These are phyloP conservation scores for Sugiyamaella pinicola DNA, from an alignment of 1,139 yeast genomes.

Conservation along the genomic window DNA sequence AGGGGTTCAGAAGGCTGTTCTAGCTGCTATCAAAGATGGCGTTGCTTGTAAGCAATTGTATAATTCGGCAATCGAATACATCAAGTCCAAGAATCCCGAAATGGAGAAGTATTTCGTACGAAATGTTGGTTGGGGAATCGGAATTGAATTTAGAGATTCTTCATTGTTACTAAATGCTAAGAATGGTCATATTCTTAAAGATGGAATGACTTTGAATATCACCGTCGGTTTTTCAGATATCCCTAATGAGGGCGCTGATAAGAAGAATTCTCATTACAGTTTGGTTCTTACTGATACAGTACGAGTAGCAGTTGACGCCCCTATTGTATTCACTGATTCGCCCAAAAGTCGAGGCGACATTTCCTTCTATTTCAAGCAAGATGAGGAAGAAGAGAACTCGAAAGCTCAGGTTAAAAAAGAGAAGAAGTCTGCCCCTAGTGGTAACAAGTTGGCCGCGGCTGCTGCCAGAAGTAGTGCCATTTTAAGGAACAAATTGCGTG, in stretches of 20 bases:
- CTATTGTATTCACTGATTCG: slow-evolving; percentile 70
- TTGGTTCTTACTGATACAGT: slow-evolving; percentile 83
- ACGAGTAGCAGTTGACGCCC: slow-evolving; percentile 63
- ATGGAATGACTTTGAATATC: slow-evolving; percentile 75
- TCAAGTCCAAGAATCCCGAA: slow-evolving; percentile 60
- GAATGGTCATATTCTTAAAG: slow-evolving; percentile 66
- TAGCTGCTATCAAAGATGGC: slow-evolving; percentile 66
- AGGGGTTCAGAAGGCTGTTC: slow-evolving; percentile 57
- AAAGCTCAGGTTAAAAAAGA: slow-evolving; percentile 30
- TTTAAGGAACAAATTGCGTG: slow-evolving; percentile 76
- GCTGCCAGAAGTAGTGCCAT: slow-evolving; percentile 43
- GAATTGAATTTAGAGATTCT: slow-evolving; percentile 88
- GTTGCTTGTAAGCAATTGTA: slow-evolving; percentile 66
- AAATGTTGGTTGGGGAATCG: slow-evolving; percentile 87
- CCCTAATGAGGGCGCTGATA: slow-evolving; percentile 47
- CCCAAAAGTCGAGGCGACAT: slow-evolving; percentile 73
- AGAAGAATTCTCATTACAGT: slow-evolving; percentile 58
- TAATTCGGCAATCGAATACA: slow-evolving; percentile 59
- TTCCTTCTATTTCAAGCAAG: slow-evolving; percentile 84
- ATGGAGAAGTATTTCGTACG: slow-evolving; percentile 68
- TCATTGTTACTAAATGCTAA: slow-evolving; percentile 71
- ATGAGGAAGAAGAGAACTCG: slow-evolving; percentile 46
- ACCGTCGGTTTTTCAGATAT: slow-evolving; percentile 77
- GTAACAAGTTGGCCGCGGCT: slow-evolving; percentile 4
- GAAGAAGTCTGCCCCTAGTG: slow-evolving; percentile 26